Evolutionary conservation across 352 stramenopile genomes (phyloP), one percentile per base, ranked within the genome.

Genomic region (Phytophthora pseudosyringae): DNA sequence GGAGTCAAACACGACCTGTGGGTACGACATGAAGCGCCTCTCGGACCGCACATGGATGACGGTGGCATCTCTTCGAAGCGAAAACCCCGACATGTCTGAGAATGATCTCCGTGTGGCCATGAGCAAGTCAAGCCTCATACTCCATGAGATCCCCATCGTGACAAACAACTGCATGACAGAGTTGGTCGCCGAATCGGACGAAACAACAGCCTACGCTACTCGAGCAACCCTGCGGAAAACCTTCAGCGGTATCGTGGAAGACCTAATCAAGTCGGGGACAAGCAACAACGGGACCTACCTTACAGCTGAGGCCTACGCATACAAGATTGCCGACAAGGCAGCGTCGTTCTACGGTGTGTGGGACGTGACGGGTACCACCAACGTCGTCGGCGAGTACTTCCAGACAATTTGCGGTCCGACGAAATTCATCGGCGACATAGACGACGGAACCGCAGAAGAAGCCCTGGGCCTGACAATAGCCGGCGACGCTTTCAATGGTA

Each of bases 341-440:
- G 56, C 73, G 11, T 66, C 68, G 8, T 71, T 64, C 10, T 69
- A 80, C 35, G 47, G 63, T 1, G 52, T 73, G 3, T 80, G 73
- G 44, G 70, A 81, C 29, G 56, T 71, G 12, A 80, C 56, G 32
- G 73, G 73, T 7, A 39, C 81, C 29, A 61, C 48, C 0, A 53
- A 58, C 13, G 21, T 21, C 21, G 50, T 67, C 6, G 47, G 51
- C 6, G 67, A 80, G 9, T 81, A 69, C 15, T 29, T 84, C 4
- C 73, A 84, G 63, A 73, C 67, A 10, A 76, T 80, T 33, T 81
- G 76, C 29, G 67, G 67, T 2, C 69, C 76, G 0, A 80, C 75
- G 0, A 56, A 65, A 13, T 78, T 76, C 41, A 54, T 80, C 11
- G 69, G 69, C 1, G 55, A 75, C 0, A 73, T 81, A 39, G 57